Conservation (phyloP, 352 stramenopile genomes). For the Phytophthora colocasiae region DNA sequence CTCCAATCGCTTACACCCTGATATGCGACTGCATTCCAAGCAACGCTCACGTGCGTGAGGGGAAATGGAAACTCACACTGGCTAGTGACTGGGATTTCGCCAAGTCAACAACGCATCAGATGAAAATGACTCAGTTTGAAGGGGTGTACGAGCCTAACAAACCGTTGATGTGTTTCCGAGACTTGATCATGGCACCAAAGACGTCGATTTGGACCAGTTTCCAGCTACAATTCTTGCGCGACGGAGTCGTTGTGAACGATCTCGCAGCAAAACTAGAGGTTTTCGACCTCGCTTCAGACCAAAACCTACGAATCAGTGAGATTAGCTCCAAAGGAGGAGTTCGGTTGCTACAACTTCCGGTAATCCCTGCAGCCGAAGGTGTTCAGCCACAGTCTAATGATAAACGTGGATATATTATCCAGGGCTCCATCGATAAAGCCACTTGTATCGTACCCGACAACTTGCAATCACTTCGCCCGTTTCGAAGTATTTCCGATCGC, state of each 20-base stretch:
- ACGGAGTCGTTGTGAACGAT: constrained; percentile 29
- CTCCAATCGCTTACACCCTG: constrained; percentile 49
- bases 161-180: constrained; percentile 66
- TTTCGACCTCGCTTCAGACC: constrained; percentile 46
- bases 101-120: constrained; percentile 42
- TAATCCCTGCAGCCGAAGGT: constrained; percentile 23
- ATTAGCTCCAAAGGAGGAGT: constrained; percentile 37
- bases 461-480: constrained; percentile 67
- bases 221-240: constrained; percentile 51
- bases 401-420: constrained; percentile 61
- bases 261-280: constrained; percentile 66
- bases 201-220: constrained; percentile 55
- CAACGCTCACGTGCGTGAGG: constrained; percentile 40
- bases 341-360: constrained; percentile 67
- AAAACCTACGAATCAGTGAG: constrained; percentile 32
- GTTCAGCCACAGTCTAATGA: constrained; percentile 22
- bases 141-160: constrained; percentile 75
- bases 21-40: constrained; percentile 59
- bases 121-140: constrained; percentile 54
- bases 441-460: constrained; percentile 53
- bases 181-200: constrained; percentile 58
- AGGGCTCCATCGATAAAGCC: constrained; percentile 65
- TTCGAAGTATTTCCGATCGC: constrained; percentile 33
- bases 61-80: constrained; percentile 67
- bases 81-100: constrained; percentile 58